Percentiles rank a stretch among this genome's conserved stretches.
Conservation (phyloP, 345 rosid species). For the Turritis glabra region DNA sequence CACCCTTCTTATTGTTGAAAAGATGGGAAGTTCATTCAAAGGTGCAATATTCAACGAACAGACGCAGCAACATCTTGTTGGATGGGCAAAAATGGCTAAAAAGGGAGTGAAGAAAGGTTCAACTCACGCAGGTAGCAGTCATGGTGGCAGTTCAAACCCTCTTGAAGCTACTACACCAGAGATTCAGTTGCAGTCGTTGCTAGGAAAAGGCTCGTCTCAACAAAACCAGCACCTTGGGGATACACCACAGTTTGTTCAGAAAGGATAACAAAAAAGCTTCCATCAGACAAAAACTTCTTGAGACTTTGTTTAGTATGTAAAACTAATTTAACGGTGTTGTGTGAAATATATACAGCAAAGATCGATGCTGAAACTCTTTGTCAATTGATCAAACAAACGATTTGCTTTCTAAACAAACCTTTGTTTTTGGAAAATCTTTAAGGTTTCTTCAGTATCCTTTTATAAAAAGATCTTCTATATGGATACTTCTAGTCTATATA, state of each 20-base stretch:
- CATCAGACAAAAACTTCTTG: neutral
- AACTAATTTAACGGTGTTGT: slow-evolving; percentile 12
- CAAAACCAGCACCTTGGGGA: neutral
- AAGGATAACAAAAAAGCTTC: slow-evolving; percentile 1
- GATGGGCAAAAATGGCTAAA: slow-evolving; percentile 72
- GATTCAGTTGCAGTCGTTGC: slow-evolving; percentile 30
- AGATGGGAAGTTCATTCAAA: slow-evolving; percentile 92
- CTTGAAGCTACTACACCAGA: neutral
- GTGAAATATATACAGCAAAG: neutral
- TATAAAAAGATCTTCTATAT: neutral
- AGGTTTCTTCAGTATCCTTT: neutral
- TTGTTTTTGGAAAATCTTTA: neutral
- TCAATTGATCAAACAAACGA: neutral
- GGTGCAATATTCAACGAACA: slow-evolving; percentile 76
- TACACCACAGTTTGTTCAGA: slow-evolving; percentile 18
- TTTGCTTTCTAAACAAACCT: neutral
- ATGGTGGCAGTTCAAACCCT: slow-evolving; percentile 10
- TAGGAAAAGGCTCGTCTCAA: slow-evolving; percentile 17
- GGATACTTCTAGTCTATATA: neutral
- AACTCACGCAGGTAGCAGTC: slow-evolving; percentile 12
- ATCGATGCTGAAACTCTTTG: neutral
- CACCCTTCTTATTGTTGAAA: slow-evolving; percentile 4
- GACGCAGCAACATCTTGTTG: slow-evolving; percentile 57
- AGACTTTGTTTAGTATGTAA: neutral
- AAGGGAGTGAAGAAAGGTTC: slow-evolving; percentile 45